Evolutionary conservation across 225 moss, liverwort and hornwort genomes (phyloP), one percentile per base, ranked within the genome.

Genomic region (Straminergon stramineum): DNA sequence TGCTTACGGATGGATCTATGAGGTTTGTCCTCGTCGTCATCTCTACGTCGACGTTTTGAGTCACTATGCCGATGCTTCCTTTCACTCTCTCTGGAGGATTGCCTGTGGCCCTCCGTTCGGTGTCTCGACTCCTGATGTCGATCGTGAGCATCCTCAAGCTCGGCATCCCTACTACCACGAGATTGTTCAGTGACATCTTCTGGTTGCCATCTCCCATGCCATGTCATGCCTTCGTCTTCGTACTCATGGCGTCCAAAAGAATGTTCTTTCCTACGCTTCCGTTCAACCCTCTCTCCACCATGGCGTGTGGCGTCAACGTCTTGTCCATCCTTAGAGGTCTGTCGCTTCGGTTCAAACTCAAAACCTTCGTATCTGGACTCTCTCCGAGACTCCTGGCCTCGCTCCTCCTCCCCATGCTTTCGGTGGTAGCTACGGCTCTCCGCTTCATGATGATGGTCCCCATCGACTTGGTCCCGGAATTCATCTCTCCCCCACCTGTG

Each of bases 361-460:
- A 74, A 91, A 65, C 76, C 91, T 84, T 91, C 93, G 75, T 92
- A 93, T 77, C 85, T 94, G 82, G 88, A 87, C 56, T 88, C 89
- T 82, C 80, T 85, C 37, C 80, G 48, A 64, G 37, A 89, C 57
- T 92, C 90, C 66, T 81, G 91, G 43, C 75, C 87, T 83, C 63
- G 89, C 35, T 90, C 88, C 75, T 89, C 84, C 73, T 70, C 84
- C 63, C 70, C 63, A 62, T 79, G 76, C 89, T 94, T 92, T 48
- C 81, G 86, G 43, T 86, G 45, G 57, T 75, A 61, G 53, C 87
- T 81, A 43, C 74, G 84, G 23, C 91, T 86, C 84, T 91, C 92
- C 35, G 57, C 51, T 63, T 88, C 77, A 80, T 69, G 90, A 87
- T 84, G 82, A 68, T 87, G 79, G 39, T 90, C 80, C 57, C 62